Conservation (phyloP, 768 basidiomycete species). For the Tricholoma flavovirens region DNA sequence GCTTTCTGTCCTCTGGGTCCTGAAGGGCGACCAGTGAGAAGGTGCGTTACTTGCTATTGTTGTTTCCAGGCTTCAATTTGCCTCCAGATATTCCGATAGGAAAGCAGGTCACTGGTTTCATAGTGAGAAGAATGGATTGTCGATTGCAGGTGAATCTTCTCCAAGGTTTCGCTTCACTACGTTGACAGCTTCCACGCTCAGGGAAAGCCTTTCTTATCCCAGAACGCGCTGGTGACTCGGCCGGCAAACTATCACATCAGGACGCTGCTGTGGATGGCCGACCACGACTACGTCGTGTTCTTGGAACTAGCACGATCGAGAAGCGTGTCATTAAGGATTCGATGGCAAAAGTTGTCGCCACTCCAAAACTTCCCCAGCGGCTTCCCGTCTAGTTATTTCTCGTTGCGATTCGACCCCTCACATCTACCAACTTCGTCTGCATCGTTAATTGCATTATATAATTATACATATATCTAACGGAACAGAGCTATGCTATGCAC, state of each 20-base stretch:
- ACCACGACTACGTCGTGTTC: conserved; percentile 36
- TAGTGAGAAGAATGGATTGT: conserved; percentile 48
- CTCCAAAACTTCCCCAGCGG: conserved; percentile 22
- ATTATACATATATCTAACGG: background rate
- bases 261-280: conserved; percentile 32
- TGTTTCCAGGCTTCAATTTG: conserved; percentile 3
- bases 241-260: conserved; percentile 18
- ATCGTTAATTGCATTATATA: background rate
- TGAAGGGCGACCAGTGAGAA: conserved; percentile 57
- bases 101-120: conserved; percentile 60
- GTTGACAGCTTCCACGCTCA: background rate
- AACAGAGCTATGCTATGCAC: background rate
- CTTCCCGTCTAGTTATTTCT: conserved; percentile 14
- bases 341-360: conserved; percentile 44
- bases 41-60: conserved; percentile 33
- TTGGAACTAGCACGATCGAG: conserved; percentile 34
- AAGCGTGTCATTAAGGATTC: conserved; percentile 49
- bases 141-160: conserved; percentile 41
- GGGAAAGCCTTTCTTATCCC: conserved; percentile 14
- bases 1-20: conserved; percentile 53
- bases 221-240: conserved; percentile 15
- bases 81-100: conserved; percentile 51
- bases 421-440: background rate
- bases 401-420: background rate
- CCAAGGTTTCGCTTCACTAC: background rate